phyloP scores from a whole-genome alignment of 1,284 basidiomycete genomes.

The Leccinum fallax region DNA sequence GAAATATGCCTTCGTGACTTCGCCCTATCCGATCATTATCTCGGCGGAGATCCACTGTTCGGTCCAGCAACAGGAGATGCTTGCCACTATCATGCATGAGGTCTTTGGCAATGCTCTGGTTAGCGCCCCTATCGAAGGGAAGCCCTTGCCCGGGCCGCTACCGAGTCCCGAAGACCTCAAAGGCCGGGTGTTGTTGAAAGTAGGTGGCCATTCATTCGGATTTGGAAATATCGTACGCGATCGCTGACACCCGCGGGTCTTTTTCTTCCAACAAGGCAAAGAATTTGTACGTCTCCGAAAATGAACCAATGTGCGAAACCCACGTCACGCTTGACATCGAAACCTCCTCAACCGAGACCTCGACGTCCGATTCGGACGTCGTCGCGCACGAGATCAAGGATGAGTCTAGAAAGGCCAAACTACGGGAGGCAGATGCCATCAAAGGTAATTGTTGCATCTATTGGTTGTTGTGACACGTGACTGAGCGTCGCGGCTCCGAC shows the following conservation, averaged over 20 bases:
- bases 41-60: constrained; percentile 94
- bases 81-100: constrained; percentile 78
- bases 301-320: constrained; percentile 44
- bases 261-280: constrained; percentile 52
- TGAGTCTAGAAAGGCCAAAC: constrained; percentile 36
- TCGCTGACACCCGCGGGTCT: constrained; percentile 5
- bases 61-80: constrained; percentile 79
- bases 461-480: constrained; percentile 9
- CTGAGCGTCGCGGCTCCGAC: constrained; percentile 15
- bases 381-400: constrained; percentile 31
- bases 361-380: constrained; percentile 46
- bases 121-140: constrained; percentile 55
- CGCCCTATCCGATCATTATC: constrained; percentile 93
- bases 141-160: constrained; percentile 53
- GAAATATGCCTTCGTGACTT: constrained; percentile 92
- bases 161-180: constrained; percentile 90
- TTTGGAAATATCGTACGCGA: not conserved
- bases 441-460: constrained; percentile 24
- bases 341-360: constrained; percentile 48
- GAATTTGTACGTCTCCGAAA: constrained; percentile 53
- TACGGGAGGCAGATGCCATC: constrained; percentile 27
- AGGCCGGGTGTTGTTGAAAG: constrained; percentile 86
- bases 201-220: constrained; percentile 26
- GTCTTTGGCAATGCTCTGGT: constrained; percentile 82
- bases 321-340: constrained; percentile 45